Evolutionary conservation across 2,329 filamentous ascomycete species (phyloP).

Genomic region (Colletotrichum caudatum): DNA sequence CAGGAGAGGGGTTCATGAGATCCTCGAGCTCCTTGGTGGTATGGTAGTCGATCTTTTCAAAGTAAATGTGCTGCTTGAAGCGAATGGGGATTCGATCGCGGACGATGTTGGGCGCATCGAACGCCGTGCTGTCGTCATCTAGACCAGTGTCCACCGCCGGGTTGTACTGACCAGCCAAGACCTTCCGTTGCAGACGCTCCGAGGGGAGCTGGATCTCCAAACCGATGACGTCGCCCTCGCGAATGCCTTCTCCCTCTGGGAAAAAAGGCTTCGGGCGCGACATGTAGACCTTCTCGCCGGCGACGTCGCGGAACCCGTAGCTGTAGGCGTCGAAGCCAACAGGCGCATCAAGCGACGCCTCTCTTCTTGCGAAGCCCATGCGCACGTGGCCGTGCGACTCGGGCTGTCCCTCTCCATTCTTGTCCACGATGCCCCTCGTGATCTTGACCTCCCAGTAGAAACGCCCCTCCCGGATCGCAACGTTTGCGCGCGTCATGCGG

Average conservation of each 20-base stretch:
- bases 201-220: constrained; percentile 92
- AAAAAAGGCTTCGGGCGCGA: constrained; percentile 94
- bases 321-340: constrained; percentile 93
- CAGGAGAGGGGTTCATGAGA: constrained; percentile 76
- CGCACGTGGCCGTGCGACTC: constrained; percentile 75
- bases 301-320: constrained; percentile 90
- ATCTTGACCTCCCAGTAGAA: constrained; percentile 97
- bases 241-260: constrained; percentile 79
- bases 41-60: constrained; percentile 92
- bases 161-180: constrained; percentile 89
- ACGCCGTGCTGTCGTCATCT: constrained; percentile 65
- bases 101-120: constrained; percentile 82
- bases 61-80: constrained; percentile 93
- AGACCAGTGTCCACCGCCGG: constrained; percentile 79
- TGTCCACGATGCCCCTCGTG: constrained; percentile 75
- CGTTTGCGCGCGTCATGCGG: constrained; percentile 89
- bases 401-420: constrained; percentile 56
- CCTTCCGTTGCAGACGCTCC: constrained; percentile 85
- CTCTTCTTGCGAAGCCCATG: constrained; percentile 86
- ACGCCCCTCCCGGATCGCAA: constrained; percentile 87
- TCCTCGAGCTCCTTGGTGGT: constrained; percentile 90
- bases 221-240: constrained; percentile 93
- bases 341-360: constrained; percentile 84
- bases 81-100: constrained; percentile 95
- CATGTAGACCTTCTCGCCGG: constrained; percentile 92